These are phyloP conservation scores for Sporisorium graminicola DNA, from an alignment of 1,284 basidiomycete genomes.

Conservation along the genomic window DNA sequence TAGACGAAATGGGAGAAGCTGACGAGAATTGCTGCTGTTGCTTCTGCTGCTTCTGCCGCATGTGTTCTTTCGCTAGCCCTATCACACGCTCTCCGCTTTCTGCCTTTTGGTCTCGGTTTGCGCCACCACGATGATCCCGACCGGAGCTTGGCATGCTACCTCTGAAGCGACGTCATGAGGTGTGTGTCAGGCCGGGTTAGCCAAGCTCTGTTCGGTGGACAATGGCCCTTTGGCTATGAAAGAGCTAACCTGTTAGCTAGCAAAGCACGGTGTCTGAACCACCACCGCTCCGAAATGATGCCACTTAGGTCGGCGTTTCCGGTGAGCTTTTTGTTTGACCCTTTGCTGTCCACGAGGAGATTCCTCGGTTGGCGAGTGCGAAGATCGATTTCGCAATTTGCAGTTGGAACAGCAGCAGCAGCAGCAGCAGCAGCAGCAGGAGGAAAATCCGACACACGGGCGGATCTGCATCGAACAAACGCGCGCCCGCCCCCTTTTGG, in stretches of 20 bases:
- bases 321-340: neutral
- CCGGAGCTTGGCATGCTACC: too few species aligned
- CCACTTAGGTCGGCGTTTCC: neutral
- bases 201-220: too few species aligned
- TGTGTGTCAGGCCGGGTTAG: too few species aligned
- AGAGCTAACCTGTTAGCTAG: neutral
- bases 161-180: too few species aligned
- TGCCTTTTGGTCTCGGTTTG: too few species aligned
- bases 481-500: neutral
- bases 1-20: neutral
- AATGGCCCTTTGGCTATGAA: too few species aligned
- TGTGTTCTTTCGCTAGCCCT: neutral
- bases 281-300: neutral
- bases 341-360: neutral
- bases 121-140: too few species aligned
- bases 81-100: too few species aligned
- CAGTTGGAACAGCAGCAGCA: neutral
- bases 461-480: too few species aligned
- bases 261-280: neutral
- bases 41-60: neutral
- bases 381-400: conserved; percentile 3
- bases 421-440: too few species aligned
- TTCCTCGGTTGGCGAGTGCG: neutral
- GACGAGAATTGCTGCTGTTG: neutral
- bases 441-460: neutral